Base-by-base conservation (phyloP, 768 basidiomycete genomes). In the Dentipellis fragilis region DNA sequence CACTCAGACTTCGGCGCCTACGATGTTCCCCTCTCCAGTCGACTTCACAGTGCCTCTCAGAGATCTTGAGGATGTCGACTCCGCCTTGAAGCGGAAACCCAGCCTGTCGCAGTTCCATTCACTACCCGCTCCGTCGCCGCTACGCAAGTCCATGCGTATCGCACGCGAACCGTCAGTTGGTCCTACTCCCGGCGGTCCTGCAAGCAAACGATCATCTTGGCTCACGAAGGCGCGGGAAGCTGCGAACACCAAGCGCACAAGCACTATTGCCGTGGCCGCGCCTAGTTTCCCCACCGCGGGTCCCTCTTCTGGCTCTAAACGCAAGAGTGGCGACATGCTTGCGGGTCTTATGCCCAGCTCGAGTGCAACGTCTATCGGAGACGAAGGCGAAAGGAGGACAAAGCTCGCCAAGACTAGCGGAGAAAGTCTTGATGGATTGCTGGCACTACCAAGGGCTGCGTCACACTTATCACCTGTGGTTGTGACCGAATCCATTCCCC, bases 161-260 rank as follows among this genome's bases (percentile, higher is more conserved):
- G 62, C 71, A 36, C 74, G 74, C 17, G 85, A 84, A 17, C 66
- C 75, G 42, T 73, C 64, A 14, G 42, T 54, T 10, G 61, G 55
- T 5, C 57, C 59, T 16, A 62, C 59, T 39, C 72, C 74, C n/a
- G 67, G 69, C 4, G 64, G 70, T 19, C 65, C 68, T 23, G 73
- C 67, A 10, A 80, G 79, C 2, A 89, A 87, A 63, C 80, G 88
- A 35, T 85, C 85, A 9, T 90, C 89, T 3, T 90, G 89, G 89
- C 67, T 91, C 54, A 80, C 79, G 68, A 88, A 87, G 62, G 89
- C 84, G 12, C 75, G 87, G 37, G 85, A 87, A 63, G 82, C 76
- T 22, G 58, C 57, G 16, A 59, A 47, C 11, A 50, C 10, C 29
- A 55, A 79, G 69, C 61, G 67, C 29, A 53, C 66, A 14, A 67